Conservation (phyloP, 148 eudicot species). For the Heliosperma pusillum region DNA sequence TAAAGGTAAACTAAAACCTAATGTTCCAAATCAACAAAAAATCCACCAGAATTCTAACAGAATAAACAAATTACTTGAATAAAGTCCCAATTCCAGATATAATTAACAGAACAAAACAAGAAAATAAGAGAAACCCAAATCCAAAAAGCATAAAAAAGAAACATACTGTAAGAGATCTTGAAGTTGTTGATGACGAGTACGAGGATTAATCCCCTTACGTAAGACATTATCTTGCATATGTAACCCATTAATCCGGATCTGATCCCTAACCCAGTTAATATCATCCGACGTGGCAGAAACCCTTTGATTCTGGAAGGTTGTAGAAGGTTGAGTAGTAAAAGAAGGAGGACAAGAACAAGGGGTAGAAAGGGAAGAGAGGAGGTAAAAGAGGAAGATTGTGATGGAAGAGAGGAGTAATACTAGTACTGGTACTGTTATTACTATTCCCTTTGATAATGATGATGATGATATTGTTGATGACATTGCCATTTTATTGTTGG, state of each 20-base stretch:
- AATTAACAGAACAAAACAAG: neutral
- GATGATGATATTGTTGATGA: conserved; percentile 30
- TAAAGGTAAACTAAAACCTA: neutral
- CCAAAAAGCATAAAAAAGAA: neutral
- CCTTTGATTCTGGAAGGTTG: conserved; percentile 13
- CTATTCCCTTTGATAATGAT: conserved; percentile 44
- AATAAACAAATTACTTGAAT: neutral
- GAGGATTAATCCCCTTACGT: conserved; percentile 90
- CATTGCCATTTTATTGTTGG: neutral
- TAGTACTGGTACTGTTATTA: conserved; percentile 55
- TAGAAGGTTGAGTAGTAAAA: conserved; percentile 8
- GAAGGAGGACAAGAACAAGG: conserved; percentile 36
- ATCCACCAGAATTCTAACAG: neutral
- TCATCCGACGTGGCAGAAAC: conserved; percentile 56
- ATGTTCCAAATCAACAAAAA: neutral
- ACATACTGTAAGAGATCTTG: conserved; percentile 62
- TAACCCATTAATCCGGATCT: conserved; percentile 69
- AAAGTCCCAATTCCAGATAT: neutral
- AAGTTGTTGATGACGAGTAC: conserved; percentile 78
- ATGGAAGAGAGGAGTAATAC: conserved; percentile 42
- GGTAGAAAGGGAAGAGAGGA: conserved; percentile 52
- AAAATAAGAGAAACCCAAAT: neutral
- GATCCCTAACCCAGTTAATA: conserved; percentile 59
- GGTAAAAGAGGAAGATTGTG: conserved; percentile 60
- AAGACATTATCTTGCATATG: conserved; percentile 80